A percentile compares a stretch with the other conserved stretches of the same genome.
Conservation (phyloP, 768 basidiomycete species). For the Kwoniella bestiolae region DNA sequence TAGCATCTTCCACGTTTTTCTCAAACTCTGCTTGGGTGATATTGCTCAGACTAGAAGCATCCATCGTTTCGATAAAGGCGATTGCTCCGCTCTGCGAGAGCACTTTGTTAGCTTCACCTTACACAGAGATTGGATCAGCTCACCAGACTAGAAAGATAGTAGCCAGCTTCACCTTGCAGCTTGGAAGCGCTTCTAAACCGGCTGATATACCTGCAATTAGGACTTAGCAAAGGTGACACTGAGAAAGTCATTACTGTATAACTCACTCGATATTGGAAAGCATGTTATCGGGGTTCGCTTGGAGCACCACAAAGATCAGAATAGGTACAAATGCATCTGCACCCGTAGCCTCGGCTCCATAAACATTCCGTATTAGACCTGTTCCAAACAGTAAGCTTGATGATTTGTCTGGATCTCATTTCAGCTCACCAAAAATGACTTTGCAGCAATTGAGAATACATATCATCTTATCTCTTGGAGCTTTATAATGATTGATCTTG, state of each 20-base stretch:
- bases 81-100: constrained; percentile 83
- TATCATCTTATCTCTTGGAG: constrained; percentile 95
- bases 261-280: constrained; percentile 90
- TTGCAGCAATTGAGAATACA: constrained; percentile 98
- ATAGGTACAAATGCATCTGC: constrained; percentile 95
- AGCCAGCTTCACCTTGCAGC: constrained; percentile 92
- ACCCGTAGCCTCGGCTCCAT: constrained; percentile 64
- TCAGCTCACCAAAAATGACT: constrained; percentile 89
- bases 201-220: constrained; percentile 76
- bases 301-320: constrained; percentile 88
- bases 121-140: too few species aligned
- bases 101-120: too few species aligned
- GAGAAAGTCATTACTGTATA: constrained; percentile 61
- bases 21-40: constrained; percentile 95
- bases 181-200: constrained; percentile 89
- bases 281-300: constrained; percentile 90
- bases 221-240: neutral
- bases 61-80: constrained; percentile 97
- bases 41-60: constrained; percentile 89
- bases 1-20: constrained; percentile 68
- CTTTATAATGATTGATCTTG: constrained; percentile 99
- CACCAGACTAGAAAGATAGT: constrained; percentile 94
- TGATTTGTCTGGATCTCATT: constrained; percentile 5
- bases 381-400: constrained; percentile 10
- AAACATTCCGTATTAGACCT: constrained; percentile 88